Base-by-base conservation (phyloP, 116 monocot species). In the Dioscorea cayenensis region DNA sequence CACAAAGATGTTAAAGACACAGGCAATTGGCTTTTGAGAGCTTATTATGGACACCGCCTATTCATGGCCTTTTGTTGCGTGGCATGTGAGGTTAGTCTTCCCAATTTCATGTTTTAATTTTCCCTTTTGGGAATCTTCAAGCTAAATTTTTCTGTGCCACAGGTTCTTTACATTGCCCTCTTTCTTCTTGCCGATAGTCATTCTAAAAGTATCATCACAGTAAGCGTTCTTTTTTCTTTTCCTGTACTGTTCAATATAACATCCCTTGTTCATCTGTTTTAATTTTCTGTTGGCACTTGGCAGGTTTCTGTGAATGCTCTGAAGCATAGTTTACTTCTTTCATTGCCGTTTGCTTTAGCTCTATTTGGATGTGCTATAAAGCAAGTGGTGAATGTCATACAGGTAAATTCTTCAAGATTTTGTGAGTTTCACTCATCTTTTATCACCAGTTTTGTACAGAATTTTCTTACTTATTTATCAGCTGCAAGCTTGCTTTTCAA, bases 1-100 rank as follows among this genome's bases (percentile, higher is more conserved):
- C 95, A 95, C 76, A 95, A 95, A 77, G 92, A 95, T 84, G 89
- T 95, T 13, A 92, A 82, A 68, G 87, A 92, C 82, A 83, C 78
- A 50, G 87, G 76, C 51, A 95, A 83, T 73, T 95, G 92, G 52
- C 65, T 52, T 76, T 52, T 76, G 28, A 70, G 21, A 36, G 49
- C 70, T 19, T 76, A 76, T 36, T 76, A 76, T 23, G 64, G 51
- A 1, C 10, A 70, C 14, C 62, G 76, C 4, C 32, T 64, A 32
- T 76, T 76, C 69, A 76, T 76, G 76, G 70, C 76, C 51, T 76
- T 76, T 25, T 76, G 70, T 52, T 76, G 76, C 65, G 70, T 76
- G 4, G 69, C 50, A 52, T 76, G 62, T 22, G 76, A 76, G 76
- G 76, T 70, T 16, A 23, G 62, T 19, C 21, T 22, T 8, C 9